A percentile compares a stretch with the other conserved stretches of the same genome.
Conservation (phyloP, 2,329 filamentous ascomycete species). For the Nothophoma quercina region DNA sequence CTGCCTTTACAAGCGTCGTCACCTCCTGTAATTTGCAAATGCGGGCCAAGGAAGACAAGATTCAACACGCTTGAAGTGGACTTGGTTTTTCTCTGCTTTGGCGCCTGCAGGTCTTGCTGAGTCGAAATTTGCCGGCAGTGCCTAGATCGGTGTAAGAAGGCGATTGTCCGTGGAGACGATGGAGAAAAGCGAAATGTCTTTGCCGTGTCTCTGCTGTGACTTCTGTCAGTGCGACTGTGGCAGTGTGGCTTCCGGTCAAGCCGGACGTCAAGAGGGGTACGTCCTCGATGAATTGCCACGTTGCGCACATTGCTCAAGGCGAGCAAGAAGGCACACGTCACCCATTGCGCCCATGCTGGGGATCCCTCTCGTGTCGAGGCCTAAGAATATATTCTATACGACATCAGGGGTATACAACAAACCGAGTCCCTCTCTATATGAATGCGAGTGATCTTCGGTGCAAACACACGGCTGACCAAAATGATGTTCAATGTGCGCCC, state of each 20-base stretch:
- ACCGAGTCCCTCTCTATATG: constrained; percentile 3
- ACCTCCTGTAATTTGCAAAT: constrained; percentile 21
- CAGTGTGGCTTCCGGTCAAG: constrained; percentile 1
- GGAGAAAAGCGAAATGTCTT: constrained; percentile 12
- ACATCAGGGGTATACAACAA: constrained; percentile 21
- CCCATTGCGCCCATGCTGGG: constrained; percentile 12
- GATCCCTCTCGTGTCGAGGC: constrained; percentile 14
- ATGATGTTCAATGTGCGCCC: constrained; percentile 62
- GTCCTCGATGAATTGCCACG: constrained; percentile 5
- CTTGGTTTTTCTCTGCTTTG: constrained; percentile 1
- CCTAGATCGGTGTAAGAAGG: constrained; percentile 10
- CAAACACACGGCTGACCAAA: neutral
- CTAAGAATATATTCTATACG: constrained; percentile 21
- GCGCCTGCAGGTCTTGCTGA: constrained; percentile 18
- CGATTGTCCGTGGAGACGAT: constrained; percentile 5
- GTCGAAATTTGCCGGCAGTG: neutral
- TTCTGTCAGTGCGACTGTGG: constrained; percentile 17
- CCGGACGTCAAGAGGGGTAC: constrained; percentile 10
- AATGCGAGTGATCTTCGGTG: neutral
- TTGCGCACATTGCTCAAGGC: constrained; percentile 15
- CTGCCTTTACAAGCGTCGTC: constrained; percentile 18
- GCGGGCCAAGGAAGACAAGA: constrained; percentile 17
- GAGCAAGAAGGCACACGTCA: constrained; percentile 17
- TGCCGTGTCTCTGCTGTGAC: constrained; percentile 11
- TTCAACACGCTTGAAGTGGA: constrained; percentile 7